Percentiles rank a stretch among this genome's conserved stretches.
Evolutionary conservation across 2,329 filamentous ascomycete species (phyloP).

Genomic region (Sporothrix brasiliensis): DNA sequence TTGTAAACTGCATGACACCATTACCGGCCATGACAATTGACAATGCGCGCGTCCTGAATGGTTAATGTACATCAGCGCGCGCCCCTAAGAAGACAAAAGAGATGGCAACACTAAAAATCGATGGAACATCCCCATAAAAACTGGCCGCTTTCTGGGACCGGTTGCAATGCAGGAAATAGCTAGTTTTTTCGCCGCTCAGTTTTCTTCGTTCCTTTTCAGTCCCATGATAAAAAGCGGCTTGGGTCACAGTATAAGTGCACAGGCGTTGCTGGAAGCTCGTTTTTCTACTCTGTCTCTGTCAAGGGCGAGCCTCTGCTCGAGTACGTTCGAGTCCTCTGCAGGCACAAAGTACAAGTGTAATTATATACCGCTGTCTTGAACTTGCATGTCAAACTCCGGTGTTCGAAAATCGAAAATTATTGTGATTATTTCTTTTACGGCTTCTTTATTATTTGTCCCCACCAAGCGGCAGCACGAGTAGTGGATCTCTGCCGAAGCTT

Average conservation of each 20-base stretch:
- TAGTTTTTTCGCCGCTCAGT: background rate
- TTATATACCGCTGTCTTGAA: too few species aligned
- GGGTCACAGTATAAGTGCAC: too few species aligned
- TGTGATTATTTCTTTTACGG: background rate
- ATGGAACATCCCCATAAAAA: constrained; percentile 7
- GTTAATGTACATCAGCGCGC: background rate
- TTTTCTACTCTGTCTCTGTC: too few species aligned
- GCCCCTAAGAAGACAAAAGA: constrained; percentile 12
- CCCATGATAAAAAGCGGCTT: too few species aligned
- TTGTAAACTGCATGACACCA: constrained; percentile 28
- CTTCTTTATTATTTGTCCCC: background rate
- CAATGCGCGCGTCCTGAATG: constrained; percentile 31
- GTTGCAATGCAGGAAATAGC: background rate
- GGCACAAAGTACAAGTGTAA: too few species aligned
- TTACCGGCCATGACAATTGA: constrained; percentile 14
- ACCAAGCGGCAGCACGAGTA: background rate
- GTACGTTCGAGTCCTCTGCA: too few species aligned
- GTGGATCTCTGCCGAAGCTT: constrained; percentile 10
- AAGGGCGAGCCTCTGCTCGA: too few species aligned
- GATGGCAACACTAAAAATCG: background rate
- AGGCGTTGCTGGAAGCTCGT: too few species aligned
- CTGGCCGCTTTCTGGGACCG: background rate
- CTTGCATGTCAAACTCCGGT: too few species aligned
- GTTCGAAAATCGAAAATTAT: background rate
- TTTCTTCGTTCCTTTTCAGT: too few species aligned